phyloP scores from a whole-genome alignment of 164 flowering plant species.

The Umbellularia californica region DNA sequence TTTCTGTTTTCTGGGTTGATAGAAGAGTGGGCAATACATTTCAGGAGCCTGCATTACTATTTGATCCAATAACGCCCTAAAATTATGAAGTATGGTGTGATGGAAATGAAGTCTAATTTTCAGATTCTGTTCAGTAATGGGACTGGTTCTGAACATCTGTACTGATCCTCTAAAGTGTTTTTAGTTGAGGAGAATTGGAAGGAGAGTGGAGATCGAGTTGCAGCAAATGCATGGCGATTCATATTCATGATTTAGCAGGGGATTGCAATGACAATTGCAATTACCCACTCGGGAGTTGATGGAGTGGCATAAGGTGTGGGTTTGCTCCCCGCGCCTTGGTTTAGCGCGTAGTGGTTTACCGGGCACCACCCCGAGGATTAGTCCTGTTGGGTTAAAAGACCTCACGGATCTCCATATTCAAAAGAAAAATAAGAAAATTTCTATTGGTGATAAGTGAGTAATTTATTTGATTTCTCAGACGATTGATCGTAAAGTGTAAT shows the following conservation, averaged over 20 bases:
- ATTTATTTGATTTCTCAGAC: too few species aligned
- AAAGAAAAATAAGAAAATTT: too few species aligned
- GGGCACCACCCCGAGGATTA: too few species aligned
- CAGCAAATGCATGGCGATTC: not conserved
- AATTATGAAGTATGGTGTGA: not conserved
- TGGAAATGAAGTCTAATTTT: not conserved
- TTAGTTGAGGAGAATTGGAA: not conserved
- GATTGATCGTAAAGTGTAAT: not conserved
- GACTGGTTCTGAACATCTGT: not conserved
- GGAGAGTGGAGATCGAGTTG: not conserved
- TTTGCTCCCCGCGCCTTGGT: too few species aligned
- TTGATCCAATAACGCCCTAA: not conserved
- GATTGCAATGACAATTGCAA: not conserved
- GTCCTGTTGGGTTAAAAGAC: too few species aligned
- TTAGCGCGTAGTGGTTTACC: too few species aligned
- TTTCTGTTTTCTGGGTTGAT: not conserved
- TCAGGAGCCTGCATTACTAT: not conserved
- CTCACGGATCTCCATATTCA: too few species aligned
- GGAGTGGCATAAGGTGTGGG: too few species aligned
- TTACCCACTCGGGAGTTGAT: too few species aligned
- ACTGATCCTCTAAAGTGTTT: not conserved
- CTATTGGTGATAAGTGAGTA: not conserved
- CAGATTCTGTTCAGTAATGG: not conserved
- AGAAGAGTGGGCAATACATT: too few species aligned
- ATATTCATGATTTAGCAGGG: not conserved